These are phyloP conservation scores for Pseudonitzschia delicatissima DNA, from an alignment of 108 stramenopile genomes.

Conservation along the genomic window DNA sequence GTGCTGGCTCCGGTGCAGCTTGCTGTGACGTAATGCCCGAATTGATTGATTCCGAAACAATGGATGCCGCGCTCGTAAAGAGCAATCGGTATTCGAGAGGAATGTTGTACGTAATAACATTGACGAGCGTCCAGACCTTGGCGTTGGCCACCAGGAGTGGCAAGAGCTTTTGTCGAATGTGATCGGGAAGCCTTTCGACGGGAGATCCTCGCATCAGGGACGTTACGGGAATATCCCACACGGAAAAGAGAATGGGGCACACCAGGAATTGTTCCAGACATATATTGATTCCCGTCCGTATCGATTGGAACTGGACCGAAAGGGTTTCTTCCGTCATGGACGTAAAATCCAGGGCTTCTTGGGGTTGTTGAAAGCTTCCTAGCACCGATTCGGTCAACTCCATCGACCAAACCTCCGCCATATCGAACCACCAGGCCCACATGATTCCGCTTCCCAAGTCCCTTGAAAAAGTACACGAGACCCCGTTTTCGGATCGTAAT, in stretches of 20 bases:
- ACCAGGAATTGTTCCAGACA: constrained; percentile 50
- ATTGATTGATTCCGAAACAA: constrained; percentile 29
- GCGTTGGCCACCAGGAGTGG: constrained; percentile 50
- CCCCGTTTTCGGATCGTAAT: constrained; percentile 23
- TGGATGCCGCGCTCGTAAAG: constrained; percentile 20
- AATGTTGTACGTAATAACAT: constrained; percentile 47
- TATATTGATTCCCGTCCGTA: constrained; percentile 12
- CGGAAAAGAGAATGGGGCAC: constrained; percentile 41
- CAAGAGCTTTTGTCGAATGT: constrained; percentile 39
- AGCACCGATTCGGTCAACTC: constrained; percentile 12
- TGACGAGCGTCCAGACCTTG: constrained; percentile 56
- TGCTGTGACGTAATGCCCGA: constrained; percentile 21
- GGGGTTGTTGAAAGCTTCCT: neutral
- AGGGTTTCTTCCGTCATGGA: neutral
- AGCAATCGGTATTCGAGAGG: constrained; percentile 45
- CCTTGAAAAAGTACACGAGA: constrained; percentile 20
- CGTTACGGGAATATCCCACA: constrained; percentile 58
- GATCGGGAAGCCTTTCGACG: constrained; percentile 24
- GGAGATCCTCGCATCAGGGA: constrained; percentile 35
- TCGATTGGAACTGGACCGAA: neutral
- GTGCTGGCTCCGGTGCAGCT: neutral
- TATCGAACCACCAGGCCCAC: constrained; percentile 27
- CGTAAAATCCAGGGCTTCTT: neutral
- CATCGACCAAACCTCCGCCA: constrained; percentile 21
- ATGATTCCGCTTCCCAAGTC: constrained; percentile 29